A percentile compares a stretch with the other conserved stretches of the same genome.
Evolutionary conservation across 495 filamentous ascomycete species (phyloP).

Genomic region (Neurospora africana): DNA sequence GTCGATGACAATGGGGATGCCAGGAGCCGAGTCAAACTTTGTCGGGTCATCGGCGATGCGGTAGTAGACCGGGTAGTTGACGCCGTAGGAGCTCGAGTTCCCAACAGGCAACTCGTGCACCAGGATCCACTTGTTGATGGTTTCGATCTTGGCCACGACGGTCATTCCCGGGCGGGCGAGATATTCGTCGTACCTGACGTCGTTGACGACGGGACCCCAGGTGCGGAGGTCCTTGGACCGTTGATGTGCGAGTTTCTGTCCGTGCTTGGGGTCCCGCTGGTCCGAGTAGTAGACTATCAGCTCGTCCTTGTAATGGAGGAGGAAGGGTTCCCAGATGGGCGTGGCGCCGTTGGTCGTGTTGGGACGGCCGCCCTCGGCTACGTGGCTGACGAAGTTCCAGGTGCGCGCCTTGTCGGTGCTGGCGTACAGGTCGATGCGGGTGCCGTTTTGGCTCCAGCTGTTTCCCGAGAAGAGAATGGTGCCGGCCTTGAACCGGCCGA

Average conservation of each 20-base stretch:
- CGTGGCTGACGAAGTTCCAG: slow-evolving; percentile 57
- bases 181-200: slow-evolving; percentile 49
- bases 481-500: slow-evolving; percentile 48
- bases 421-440: slow-evolving; percentile 60
- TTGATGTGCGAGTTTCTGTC: slow-evolving; percentile 59
- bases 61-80: slow-evolving; percentile 43
- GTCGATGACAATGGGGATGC: slow-evolving; percentile 32
- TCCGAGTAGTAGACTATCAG: slow-evolving; percentile 61
- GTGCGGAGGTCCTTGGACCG: slow-evolving; percentile 42
- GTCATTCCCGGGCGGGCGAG: slow-evolving; percentile 61
- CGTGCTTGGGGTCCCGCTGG: slow-evolving; percentile 52
- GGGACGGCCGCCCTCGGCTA: slow-evolving; percentile 53
- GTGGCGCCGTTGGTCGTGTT: slow-evolving; percentile 51
- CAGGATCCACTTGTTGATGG: slow-evolving; percentile 20
- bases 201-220: slow-evolving; percentile 51
- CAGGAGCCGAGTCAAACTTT: slow-evolving; percentile 35
- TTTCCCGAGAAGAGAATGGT: slow-evolving; percentile 55
- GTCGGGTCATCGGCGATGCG: slow-evolving; percentile 39
- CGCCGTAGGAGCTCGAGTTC: slow-evolving; percentile 18
- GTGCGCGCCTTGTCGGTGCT: slow-evolving; percentile 45
- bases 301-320: slow-evolving; percentile 44
- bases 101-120: slow-evolving; percentile 19
- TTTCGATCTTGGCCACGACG: slow-evolving; percentile 29
- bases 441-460: slow-evolving; percentile 42
- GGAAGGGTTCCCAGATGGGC: slow-evolving; percentile 62